A percentile compares a stretch with the other conserved stretches of the same genome.
phyloP scores from a whole-genome alignment of 306 rosid genomes.

The Coriaria nepalensis region DNA sequence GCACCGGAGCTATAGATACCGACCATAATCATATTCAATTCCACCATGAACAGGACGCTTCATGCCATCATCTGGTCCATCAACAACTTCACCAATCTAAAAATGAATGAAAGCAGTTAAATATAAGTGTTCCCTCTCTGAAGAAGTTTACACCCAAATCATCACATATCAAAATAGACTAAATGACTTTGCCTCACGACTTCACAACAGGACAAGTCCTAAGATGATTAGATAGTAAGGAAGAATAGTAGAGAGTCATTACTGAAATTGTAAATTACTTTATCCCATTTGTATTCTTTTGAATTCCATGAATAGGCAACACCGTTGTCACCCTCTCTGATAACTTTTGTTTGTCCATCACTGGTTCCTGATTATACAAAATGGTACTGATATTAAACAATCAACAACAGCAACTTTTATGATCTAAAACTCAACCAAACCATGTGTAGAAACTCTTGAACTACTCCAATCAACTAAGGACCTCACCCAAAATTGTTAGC shows the following conservation, averaged over 20 bases:
- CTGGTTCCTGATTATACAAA: conserved; percentile 57
- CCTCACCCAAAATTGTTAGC: too few species aligned
- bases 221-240: neutral
- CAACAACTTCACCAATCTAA: conserved; percentile 98
- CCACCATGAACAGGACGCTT: conserved; percentile 60
- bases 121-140: neutral
- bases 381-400: conserved; percentile 8
- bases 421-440: too few species aligned
- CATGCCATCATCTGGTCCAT: conserved; percentile 66
- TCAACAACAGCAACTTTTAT: too few species aligned
- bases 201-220: neutral
- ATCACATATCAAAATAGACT: too few species aligned
- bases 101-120: neutral
- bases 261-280: conserved; percentile 33
- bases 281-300: conserved; percentile 80
- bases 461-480: too few species aligned
- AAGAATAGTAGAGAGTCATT: conserved; percentile 3
- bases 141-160: too few species aligned
- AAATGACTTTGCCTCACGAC: too few species aligned
- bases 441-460: too few species aligned
- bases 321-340: conserved; percentile 97
- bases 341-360: conserved; percentile 85
- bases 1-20: conserved; percentile 18
- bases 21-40: conserved; percentile 73
- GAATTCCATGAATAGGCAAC: conserved; percentile 89